A percentile compares a stretch with the other conserved stretches of the same genome.
These are phyloP conservation scores for Penicillium chermesinum DNA, from an alignment of 495 filamentous ascomycete genomes.

Conservation along the genomic window DNA sequence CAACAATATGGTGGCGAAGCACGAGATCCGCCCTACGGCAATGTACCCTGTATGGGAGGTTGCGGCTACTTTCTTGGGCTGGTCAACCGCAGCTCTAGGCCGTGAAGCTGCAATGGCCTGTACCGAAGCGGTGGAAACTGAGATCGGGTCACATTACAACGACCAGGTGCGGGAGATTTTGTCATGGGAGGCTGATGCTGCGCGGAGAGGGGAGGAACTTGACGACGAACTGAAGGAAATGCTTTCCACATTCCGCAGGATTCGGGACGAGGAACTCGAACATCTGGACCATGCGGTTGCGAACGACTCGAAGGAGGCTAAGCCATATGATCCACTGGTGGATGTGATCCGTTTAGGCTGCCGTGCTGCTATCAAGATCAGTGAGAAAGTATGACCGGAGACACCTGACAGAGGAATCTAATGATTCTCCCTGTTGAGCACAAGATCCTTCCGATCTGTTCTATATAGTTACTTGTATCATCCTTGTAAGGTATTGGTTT, in stretches of 20 bases:
- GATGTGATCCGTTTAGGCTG: slow-evolving; percentile 84
- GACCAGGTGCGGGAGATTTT: slow-evolving; percentile 77
- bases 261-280: slow-evolving; percentile 94
- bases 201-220: slow-evolving; percentile 63
- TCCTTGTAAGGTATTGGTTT: too few species aligned
- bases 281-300: slow-evolving; percentile 93
- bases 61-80: slow-evolving; percentile 78
- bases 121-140: slow-evolving; percentile 96
- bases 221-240: slow-evolving; percentile 74
- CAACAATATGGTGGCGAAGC: slow-evolving; percentile 75
- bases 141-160: slow-evolving; percentile 96
- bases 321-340: slow-evolving; percentile 85
- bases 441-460: too few species aligned
- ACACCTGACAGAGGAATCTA: neutral
- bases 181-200: slow-evolving; percentile 66
- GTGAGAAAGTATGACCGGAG: slow-evolving; percentile 62
- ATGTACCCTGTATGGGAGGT: slow-evolving; percentile 91
- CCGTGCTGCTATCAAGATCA: slow-evolving; percentile 87
- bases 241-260: slow-evolving; percentile 67
- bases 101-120: slow-evolving; percentile 97
- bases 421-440: too few species aligned
- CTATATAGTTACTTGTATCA: too few species aligned
- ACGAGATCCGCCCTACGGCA: slow-evolving; percentile 88
- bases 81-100: slow-evolving; percentile 84
- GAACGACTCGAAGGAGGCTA: slow-evolving; percentile 82